Conservation (phyloP, 2,329 filamentous ascomycete species). For the Apiospora arundinis region DNA sequence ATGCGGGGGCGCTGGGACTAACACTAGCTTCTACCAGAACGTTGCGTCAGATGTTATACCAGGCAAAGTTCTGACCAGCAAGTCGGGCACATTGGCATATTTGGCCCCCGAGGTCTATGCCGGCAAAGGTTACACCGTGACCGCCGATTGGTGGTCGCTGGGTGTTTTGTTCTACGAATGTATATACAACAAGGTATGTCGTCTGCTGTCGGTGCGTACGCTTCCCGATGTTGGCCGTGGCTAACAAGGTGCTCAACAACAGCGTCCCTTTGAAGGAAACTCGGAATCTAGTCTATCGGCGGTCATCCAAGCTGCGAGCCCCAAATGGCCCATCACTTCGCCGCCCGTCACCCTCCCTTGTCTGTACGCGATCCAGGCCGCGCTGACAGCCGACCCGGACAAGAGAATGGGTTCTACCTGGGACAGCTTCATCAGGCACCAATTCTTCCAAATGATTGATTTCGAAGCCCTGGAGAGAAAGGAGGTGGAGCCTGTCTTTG, state of each 20-base stretch:
- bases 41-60: slow-evolving; percentile 93
- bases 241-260: slow-evolving; percentile 42
- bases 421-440: slow-evolving; percentile 83
- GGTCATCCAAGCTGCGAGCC: slow-evolving; percentile 80
- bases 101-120: slow-evolving; percentile 94
- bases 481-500: slow-evolving; percentile 88
- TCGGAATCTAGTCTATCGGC: slow-evolving; percentile 81
- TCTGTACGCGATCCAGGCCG: slow-evolving; percentile 83
- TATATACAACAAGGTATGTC: slow-evolving; percentile 92
- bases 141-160: slow-evolving; percentile 98
- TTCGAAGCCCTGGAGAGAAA: slow-evolving; percentile 86
- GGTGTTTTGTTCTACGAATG: slow-evolving; percentile 99
- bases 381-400: slow-evolving; percentile 80
- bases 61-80: slow-evolving; percentile 85
- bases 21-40: slow-evolving; percentile 68
- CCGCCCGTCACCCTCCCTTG: slow-evolving; percentile 89
- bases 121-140: slow-evolving; percentile 85
- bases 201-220: slow-evolving; percentile 22
- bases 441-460: slow-evolving; percentile 87
- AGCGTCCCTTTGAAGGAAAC: slow-evolving; percentile 93
- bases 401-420: slow-evolving; percentile 87
- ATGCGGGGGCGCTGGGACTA: slow-evolving; percentile 36
- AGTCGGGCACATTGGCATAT: slow-evolving; percentile 95
- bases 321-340: slow-evolving; percentile 89
- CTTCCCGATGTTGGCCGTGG: background rate